Evolutionary conservation across 192 early-diverging fungal genomes (phyloP).

Genomic region (Dissophora globulifera): DNA sequence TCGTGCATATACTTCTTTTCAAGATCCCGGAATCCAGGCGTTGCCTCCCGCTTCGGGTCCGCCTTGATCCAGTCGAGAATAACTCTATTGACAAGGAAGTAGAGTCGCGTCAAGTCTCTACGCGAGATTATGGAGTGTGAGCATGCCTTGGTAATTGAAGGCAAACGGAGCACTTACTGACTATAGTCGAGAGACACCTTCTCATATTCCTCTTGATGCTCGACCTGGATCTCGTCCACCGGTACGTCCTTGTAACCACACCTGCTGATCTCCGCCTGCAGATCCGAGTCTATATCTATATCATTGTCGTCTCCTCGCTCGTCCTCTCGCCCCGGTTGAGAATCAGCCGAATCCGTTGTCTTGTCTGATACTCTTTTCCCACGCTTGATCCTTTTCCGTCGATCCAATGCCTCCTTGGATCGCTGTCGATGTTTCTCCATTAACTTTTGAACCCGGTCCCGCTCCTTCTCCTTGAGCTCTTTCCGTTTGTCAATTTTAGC

Average conservation of each 20-base stretch:
- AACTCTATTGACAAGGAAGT: constrained; percentile 39
- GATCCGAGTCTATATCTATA: constrained; percentile 11
- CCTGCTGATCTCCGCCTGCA: constrained; percentile 1
- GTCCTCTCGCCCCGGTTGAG: too few species aligned
- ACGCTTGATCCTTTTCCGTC: background rate
- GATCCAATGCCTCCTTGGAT: background rate
- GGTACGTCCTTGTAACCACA: background rate
- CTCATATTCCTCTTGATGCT: constrained; percentile 16
- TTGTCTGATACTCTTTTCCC: background rate
- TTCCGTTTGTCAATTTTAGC: constrained; percentile 49
- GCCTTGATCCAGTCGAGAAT: constrained; percentile 79
- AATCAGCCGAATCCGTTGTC: too few species aligned
- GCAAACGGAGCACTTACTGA: constrained; percentile 57
- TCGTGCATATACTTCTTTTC: constrained; percentile 68
- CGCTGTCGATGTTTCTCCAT: constrained; percentile 1
- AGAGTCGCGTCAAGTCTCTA: background rate
- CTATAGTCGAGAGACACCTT: constrained; percentile 66
- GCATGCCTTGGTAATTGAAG: too few species aligned
- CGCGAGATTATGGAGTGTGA: too few species aligned
- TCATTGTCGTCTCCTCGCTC: background rate
- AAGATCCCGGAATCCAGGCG: constrained; percentile 60
- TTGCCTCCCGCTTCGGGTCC: constrained; percentile 56
- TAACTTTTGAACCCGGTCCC: background rate
- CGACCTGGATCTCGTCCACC: constrained; percentile 19
- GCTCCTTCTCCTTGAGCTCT: constrained; percentile 11